Conservation (phyloP, 306 rosid species). For the Bauhinia variegata region DNA sequence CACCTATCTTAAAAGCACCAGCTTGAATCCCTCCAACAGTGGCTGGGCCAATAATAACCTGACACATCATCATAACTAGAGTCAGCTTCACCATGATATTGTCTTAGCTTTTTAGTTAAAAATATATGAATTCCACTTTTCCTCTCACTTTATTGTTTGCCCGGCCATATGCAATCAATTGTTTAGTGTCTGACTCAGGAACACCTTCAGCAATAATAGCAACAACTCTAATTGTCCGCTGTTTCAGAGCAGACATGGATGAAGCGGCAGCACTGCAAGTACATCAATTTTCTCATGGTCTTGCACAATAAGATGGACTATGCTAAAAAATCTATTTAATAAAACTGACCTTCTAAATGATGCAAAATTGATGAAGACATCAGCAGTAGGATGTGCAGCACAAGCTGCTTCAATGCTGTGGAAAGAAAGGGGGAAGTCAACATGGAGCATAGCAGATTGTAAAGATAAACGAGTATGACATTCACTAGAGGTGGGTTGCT, state of each 20-base stretch:
- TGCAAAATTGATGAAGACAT: slow-evolving; percentile 97
- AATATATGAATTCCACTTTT: slow-evolving; percentile 27
- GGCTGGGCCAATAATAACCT: slow-evolving; percentile 98
- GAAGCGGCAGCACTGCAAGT: slow-evolving; percentile 93
- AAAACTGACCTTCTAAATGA: slow-evolving; percentile 83
- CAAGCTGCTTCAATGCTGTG: slow-evolving; percentile 92
- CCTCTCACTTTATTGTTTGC: slow-evolving; percentile 84
- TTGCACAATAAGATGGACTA: slow-evolving; percentile 13
- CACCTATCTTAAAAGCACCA: slow-evolving; percentile 99
- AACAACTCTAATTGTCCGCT: slow-evolving; percentile 90
- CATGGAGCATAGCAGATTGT: slow-evolving; percentile 34
- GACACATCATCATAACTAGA: slow-evolving; percentile 38
- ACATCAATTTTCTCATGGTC: slow-evolving; percentile 21
- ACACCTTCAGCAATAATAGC: slow-evolving; percentile 99
- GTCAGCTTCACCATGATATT: slow-evolving; percentile 29
- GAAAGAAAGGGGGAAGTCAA: slow-evolving; percentile 26
- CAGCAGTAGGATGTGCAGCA: slow-evolving; percentile 98
- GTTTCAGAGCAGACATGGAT: slow-evolving; percentile 87
- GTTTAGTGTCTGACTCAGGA: slow-evolving; percentile 89
- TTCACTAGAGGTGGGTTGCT: slow-evolving; percentile 24
- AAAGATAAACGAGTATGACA: slow-evolving; percentile 22
- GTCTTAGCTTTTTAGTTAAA: slow-evolving; percentile 24
- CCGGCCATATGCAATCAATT: slow-evolving; percentile 91
- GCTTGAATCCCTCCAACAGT: slow-evolving; percentile 99
- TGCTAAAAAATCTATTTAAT: not conserved